phyloP scores from a whole-genome alignment of 2,329 filamentous ascomycete genomes.

The Rhinocladiella mackenziei region DNA sequence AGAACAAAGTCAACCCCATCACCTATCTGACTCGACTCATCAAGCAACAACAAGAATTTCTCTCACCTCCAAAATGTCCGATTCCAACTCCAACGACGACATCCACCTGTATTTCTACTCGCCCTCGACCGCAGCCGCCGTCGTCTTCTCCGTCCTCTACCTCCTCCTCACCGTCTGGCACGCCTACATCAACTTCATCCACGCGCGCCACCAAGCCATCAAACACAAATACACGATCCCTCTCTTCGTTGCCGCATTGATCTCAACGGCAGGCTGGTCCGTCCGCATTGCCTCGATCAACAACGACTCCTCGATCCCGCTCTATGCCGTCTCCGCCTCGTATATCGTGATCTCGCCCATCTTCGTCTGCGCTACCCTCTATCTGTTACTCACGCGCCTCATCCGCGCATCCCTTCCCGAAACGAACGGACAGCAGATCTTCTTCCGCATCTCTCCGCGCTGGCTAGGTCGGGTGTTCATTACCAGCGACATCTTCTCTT shows the following conservation, averaged over 20 bases:
- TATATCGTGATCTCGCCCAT: constrained; percentile 50
- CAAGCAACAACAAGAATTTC: too few species aligned
- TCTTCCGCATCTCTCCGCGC: constrained; percentile 38
- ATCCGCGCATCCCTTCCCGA: constrained; percentile 39
- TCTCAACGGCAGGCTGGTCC: constrained; percentile 45
- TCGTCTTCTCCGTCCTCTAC: constrained; percentile 44
- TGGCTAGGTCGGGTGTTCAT: constrained; percentile 48
- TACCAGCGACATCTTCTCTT: constrained; percentile 44
- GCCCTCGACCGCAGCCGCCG: constrained; percentile 43
- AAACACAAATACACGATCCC: constrained; percentile 41
- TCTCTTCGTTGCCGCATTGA: constrained; percentile 41
- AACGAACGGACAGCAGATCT: constrained; percentile 31
- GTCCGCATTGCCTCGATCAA: constrained; percentile 39
- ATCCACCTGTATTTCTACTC: constrained; percentile 43
- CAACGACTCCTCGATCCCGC: constrained; percentile 33
- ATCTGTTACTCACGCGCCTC: constrained; percentile 50
- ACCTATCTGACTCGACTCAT: too few species aligned
- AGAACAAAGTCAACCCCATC: too few species aligned
- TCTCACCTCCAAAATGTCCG: too few species aligned
- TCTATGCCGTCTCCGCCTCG: constrained; percentile 41
- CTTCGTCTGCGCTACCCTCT: constrained; percentile 50
- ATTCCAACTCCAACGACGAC: constrained; percentile 7
- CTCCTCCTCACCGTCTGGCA: constrained; percentile 39
- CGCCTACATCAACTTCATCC: constrained; percentile 42
- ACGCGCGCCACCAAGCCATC: constrained; percentile 36